Evolutionary conservation across 495 filamentous ascomycete species (phyloP).

Genomic region (Xylaria castorea): DNA sequence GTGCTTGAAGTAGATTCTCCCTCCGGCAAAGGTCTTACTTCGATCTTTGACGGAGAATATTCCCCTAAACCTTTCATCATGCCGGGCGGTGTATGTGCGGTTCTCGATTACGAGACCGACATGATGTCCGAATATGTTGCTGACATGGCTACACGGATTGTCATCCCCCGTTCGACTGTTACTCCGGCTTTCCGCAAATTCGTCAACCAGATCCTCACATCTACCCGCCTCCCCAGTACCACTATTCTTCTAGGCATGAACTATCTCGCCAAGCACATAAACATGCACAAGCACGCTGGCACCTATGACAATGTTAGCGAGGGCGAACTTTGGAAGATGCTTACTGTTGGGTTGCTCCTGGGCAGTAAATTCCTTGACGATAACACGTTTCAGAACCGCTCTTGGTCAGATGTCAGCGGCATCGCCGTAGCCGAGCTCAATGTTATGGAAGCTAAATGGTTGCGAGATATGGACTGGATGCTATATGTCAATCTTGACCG

Average conservation of each 20-base stretch:
- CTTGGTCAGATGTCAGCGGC: conserved; percentile 97
- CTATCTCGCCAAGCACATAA: conserved; percentile 85
- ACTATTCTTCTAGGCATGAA: conserved; percentile 93
- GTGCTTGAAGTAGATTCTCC: conserved; percentile 51
- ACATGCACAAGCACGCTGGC: conserved; percentile 67
- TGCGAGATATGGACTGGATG: conserved; percentile 81
- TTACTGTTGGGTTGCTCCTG: conserved; percentile 85
- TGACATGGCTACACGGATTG: conserved; percentile 85
- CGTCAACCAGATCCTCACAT: conserved; percentile 90
- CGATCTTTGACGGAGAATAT: conserved; percentile 41
- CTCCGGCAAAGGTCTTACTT: conserved; percentile 32
- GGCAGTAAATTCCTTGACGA: conserved; percentile 99
- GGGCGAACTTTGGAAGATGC: conserved; percentile 86
- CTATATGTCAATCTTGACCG: conserved; percentile 87
- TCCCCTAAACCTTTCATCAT: conserved; percentile 45
- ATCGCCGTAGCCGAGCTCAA: conserved; percentile 90
- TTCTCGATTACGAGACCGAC: conserved; percentile 98
- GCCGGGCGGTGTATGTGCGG: conserved; percentile 88
- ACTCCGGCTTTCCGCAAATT: conserved; percentile 90
- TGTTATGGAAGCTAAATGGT: conserved; percentile 89
- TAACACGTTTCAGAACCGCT: conserved; percentile 99
- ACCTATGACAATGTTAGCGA: conserved; percentile 62
- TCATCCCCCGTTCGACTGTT: conserved; percentile 69
- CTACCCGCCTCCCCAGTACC: conserved; percentile 91
- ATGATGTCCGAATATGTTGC: conserved; percentile 98